These are phyloP conservation scores for Alternaria atra DNA, from an alignment of 2,329 filamentous ascomycete genomes.

Conservation along the genomic window DNA sequence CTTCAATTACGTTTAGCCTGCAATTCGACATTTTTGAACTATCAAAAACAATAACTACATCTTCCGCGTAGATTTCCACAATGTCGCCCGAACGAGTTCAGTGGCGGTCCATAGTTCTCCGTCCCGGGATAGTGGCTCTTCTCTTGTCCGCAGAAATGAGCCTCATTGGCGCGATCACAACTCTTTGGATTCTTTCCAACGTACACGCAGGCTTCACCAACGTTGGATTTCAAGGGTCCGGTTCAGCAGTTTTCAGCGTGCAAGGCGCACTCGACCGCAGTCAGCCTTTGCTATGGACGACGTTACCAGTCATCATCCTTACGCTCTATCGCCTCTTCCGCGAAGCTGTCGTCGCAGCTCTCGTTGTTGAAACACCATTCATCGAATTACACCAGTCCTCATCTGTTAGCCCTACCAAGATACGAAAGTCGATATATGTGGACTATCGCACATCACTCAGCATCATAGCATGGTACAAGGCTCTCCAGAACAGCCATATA, in stretches of 20 bases:
- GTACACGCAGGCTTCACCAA: not conserved
- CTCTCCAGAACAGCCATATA: not conserved
- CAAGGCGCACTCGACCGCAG: not conserved
- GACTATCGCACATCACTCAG: not conserved
- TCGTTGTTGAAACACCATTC: not conserved
- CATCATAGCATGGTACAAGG: not conserved
- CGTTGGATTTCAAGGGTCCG: not conserved
- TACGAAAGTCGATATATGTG: not conserved
- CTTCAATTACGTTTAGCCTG: not conserved
- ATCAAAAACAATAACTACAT: not conserved
- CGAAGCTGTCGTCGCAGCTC: not conserved
- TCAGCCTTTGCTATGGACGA: not conserved
- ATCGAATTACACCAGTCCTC: not conserved
- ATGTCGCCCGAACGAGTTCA: not conserved
- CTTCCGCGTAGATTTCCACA: not conserved
- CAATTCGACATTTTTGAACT: not conserved
- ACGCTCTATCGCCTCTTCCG: not conserved
- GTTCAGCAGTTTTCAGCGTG: not conserved
- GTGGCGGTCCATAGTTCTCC: not conserved
- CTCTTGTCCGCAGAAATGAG: not conserved
- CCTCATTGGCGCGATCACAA: not conserved
- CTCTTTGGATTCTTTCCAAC: not conserved
- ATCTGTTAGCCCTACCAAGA: not conserved
- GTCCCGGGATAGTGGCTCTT: not conserved
- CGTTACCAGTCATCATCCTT: not conserved